Evolutionary conservation across 441 rosid species (phyloP), one percentile per base, ranked within the genome.

Genomic region (Aleurites moluccanus): DNA sequence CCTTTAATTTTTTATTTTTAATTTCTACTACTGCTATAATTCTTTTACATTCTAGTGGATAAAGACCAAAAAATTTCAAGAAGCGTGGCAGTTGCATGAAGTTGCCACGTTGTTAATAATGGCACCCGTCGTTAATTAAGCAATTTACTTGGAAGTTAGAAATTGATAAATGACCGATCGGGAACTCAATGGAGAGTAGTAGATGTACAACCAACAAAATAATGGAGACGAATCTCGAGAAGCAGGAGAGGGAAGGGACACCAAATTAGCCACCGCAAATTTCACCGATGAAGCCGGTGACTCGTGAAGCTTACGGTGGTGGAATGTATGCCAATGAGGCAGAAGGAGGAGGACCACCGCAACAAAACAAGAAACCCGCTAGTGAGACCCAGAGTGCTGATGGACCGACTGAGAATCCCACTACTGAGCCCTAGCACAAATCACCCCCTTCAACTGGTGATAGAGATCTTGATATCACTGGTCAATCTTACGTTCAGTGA

Each of bases 331-430:
- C 81, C 0, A 55, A 57, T 4, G 91, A 89, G 68, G 79, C 81
- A 4, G 55, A 49, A 16, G 64, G 21, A 8, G 70, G 20, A 38
- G 52, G 3, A 25, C 45, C 57, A 45, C 70, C 80, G 55, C 62
- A 50, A 13, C 56, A 68, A 25, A 50, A 44, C 21, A 85, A 78
- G 73, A 83, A 75, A n/a, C 89, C 86, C 0, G 96, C 93, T 4
- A 85, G 94, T 45, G 92, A 91, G 35, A 83, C 87, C 21, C 88
- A 83, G 78, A 84, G 87, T 64, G 90, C 90, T 10, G 94, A 91
- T 28, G 92, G 94, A 50, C 84, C 86, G 1, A 76, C 18, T 0
- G 88, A 76, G 67, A 47, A 68, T 55, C 28, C 86, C 1, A 25
- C 77, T 18, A 38, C 49, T n/a, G 67, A 77, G 75, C 89, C 88